Conservation (phyloP, 345 rosid genomes). For the Conringia planisiliqua region DNA sequence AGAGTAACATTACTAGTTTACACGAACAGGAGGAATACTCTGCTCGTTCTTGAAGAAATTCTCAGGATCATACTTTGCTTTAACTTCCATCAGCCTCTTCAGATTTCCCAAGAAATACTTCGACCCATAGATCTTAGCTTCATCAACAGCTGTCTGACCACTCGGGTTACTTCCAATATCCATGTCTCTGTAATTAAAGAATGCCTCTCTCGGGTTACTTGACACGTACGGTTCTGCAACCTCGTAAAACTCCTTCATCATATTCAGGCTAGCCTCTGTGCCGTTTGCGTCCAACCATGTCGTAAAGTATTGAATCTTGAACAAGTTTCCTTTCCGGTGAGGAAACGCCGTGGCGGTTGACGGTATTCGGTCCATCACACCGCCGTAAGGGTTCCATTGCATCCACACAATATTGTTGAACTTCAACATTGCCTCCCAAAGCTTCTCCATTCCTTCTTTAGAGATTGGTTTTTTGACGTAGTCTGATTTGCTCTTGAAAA, state of each 20-base stretch:
- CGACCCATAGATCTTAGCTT: slow-evolving; percentile 40
- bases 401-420: slow-evolving; percentile 33
- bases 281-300: slow-evolving; percentile 34
- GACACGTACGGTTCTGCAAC: slow-evolving; percentile 47
- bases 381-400: slow-evolving; percentile 60
- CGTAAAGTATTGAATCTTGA: slow-evolving; percentile 42
- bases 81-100: slow-evolving; percentile 37
- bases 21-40: slow-evolving; percentile 35
- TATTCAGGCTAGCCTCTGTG: slow-evolving; percentile 16
- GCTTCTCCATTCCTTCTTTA: slow-evolving; percentile 22
- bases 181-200: slow-evolving; percentile 36
- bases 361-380: slow-evolving; percentile 49
- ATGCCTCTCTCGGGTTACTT: slow-evolving; percentile 44
- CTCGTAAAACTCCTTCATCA: slow-evolving; percentile 36
- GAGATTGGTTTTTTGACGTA: slow-evolving; percentile 47
- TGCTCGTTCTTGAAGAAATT: slow-evolving; percentile 45
- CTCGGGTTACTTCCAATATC: slow-evolving; percentile 31
- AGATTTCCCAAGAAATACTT: slow-evolving; percentile 41
- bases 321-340: slow-evolving; percentile 57
- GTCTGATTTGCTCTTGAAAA: slow-evolving; percentile 57
- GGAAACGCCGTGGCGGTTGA: slow-evolving; percentile 53
- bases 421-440: slow-evolving; percentile 38
- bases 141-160: slow-evolving; percentile 21
- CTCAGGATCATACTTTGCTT: slow-evolving; percentile 39
- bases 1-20: background rate